Evolutionary conservation across 129 eudicot species (phyloP), one percentile per base, ranked within the genome.

Genomic region (Ambrosia artemisiifolia): DNA sequence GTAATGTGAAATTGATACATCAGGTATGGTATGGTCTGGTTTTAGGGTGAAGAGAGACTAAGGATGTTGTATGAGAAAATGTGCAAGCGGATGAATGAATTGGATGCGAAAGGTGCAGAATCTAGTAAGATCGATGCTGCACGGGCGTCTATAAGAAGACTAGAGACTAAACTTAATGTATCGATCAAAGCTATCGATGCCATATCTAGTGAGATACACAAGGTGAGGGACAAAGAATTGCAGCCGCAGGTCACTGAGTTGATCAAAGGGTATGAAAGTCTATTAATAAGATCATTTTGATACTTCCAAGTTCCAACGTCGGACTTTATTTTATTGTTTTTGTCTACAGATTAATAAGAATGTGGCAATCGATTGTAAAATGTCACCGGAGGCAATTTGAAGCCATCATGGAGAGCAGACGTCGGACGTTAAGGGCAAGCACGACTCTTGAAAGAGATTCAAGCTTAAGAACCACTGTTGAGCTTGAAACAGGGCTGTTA

Each of bases 61-160:
- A 84, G 99, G 72, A 71, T 88, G 17, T 63, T 68, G 38, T 94
- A 94, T 65, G 99, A 90, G 82, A 94, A 90, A 88, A 78, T 71
- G 83, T 84, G 83, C 94, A 90, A 81, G 77, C 83, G 80, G 80
- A 83, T 94, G 68, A 85, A 81, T 65, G 30, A 28, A 46, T 81
- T 94, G 79, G 99, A 87, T 78, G 91, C 80, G 24, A 79, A n/a
- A 47, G 99, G 99, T 65, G 99, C 97, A 12, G 99, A 94, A 78
- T 11, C 93, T 67, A 78, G 83, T 69, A 90, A 88, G 84, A 84
- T 94, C 18, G 96, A 88, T 62, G 91, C 96, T 48, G 60, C 89
- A 57, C 87, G 79, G 74, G 89, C 84, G 69, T 86, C 88, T 63
- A 81, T 88, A 50, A 77, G 88, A 62, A 83, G 81, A 70, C 77